Evolutionary conservation across 306 rosid genomes (phyloP), one percentile per base, ranked within the genome.

Genomic region (Pyrus betulifolia): DNA sequence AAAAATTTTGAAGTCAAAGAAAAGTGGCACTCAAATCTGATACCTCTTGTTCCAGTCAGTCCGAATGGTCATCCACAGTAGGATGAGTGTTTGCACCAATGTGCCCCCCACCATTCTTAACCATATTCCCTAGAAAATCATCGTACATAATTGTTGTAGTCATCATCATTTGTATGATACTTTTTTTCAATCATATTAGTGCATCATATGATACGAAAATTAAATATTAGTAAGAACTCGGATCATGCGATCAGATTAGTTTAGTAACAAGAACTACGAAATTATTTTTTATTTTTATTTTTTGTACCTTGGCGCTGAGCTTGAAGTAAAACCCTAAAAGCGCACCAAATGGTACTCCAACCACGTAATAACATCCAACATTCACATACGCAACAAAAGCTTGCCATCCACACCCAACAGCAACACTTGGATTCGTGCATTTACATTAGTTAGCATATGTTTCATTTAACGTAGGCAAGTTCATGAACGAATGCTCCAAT

Each of bases 381-480:
- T 93, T 93, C 10, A 93, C 87, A 55, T 87, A 93, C 0, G 98
- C 98, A 2, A 91, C 97, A 19, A 91, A 87, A n/a, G 90, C 30
- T 82, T 93, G 98, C 97, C 98, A 93, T 80, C 97, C 97, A 69
- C 98, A 91, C 9, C 98, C 98, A 78, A 93, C 93, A 74, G 97
- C 98, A 74, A 93, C 97, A 7, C 98, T 96, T 93, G 17, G 1
- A 46, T 46, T 46, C 54, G 17, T 13, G 54, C 19, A 46, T 1
- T 25, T 11, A 60, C 65, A 60, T 13, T 25, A 1, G 13, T 60
- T 25, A 60, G 66, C 35, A 46, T 46, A 6, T 11, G 27, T 25
- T 60, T 25, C 19, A 60, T 23, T 60, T 13, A 22, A 22, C 6
- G 4, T n/a, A 11, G 14, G 54, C 15, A 46, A 4, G 19, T 46